phyloP scores from a whole-genome alignment of 495 filamentous ascomycete genomes.

The Glutinoglossum americanum region DNA sequence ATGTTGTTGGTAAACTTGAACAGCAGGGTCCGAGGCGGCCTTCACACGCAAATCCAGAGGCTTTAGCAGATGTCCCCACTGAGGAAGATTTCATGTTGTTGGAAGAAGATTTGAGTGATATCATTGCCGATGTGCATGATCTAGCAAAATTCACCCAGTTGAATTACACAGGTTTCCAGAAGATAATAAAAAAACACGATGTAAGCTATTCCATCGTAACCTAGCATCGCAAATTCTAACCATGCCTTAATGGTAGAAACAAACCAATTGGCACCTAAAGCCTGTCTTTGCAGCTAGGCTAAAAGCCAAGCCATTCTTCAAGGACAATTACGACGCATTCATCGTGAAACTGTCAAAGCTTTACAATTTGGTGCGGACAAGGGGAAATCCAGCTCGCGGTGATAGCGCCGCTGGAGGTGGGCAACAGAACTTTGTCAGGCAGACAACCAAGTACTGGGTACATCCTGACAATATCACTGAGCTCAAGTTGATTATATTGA shows the following conservation, averaged over 20 bases:
- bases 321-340: constrained; percentile 93
- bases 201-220: constrained; percentile 26
- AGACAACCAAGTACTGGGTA: constrained; percentile 99
- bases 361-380: constrained; percentile 81
- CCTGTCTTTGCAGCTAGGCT: constrained; percentile 85
- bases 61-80: constrained; percentile 31
- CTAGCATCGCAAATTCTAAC: background rate
- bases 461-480: constrained; percentile 98
- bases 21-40: constrained; percentile 12
- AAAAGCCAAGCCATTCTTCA: constrained; percentile 92
- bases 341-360: constrained; percentile 89
- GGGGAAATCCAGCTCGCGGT: constrained; percentile 78
- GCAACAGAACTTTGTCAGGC: constrained; percentile 89
- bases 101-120: constrained; percentile 88
- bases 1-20: constrained; percentile 57
- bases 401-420: constrained; percentile 76
- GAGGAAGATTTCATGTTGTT: constrained; percentile 89
- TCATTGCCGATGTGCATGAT: constrained; percentile 97
- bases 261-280: constrained; percentile 80
- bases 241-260: constrained; percentile 39
- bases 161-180: constrained; percentile 98
- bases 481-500: constrained; percentile 87
- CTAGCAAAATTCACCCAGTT: constrained; percentile 95
- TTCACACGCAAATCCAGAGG: constrained; percentile 12
- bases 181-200: constrained; percentile 99